Base-by-base conservation (phyloP, 768 basidiomycete species). In the Bullera alba region DNA sequence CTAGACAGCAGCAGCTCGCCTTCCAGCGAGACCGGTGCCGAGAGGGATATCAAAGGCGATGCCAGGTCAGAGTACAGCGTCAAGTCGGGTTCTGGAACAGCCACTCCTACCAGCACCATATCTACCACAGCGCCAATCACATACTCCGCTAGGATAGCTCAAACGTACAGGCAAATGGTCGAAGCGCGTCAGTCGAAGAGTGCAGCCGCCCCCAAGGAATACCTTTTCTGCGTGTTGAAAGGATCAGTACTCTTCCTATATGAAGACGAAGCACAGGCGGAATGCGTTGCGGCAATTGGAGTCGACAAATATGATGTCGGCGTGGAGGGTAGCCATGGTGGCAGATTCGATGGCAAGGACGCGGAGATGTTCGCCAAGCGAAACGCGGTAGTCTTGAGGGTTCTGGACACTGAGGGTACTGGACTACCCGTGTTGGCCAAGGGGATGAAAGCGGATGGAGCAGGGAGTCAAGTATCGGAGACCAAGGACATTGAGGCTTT, bases 151-250 rank as follows among this genome's bases (percentile, higher is more conserved):
- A 42, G 65, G 2, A 53, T 67, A 16, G 57, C 57, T 23, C 57
- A 58, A 25, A 58, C 61, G 7, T 67, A 67, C 29, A 36, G 59
- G 26, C 51, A 60, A 19, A 50, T 67, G 36, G 44, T 64, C 22
- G 61, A 63, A 7, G 41, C 58, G 23, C 50, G 59, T 7, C 43
- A 61, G 29, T 26, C 59, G 23, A 60, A 36, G 22, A 50, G 51
- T 23, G 47, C 46, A 12, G 38, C 49, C 0, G 79, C 86, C 43
- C 88, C 90, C 15, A 89, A 88, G 74, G 92, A 95, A 69, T 84
- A 80, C 80, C 95, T 87, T 83, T 95, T 84, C 69, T 86, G 85
- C 46, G 88, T 84, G 5, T 78, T 97, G 69, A 96, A 96, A 77
- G 87, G 86, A 37, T 85, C 82, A 63, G 83, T 93, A 32, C 75